phyloP scores from a whole-genome alignment of 2,329 filamentous ascomycete species.

The Xylaria multiplex region DNA sequence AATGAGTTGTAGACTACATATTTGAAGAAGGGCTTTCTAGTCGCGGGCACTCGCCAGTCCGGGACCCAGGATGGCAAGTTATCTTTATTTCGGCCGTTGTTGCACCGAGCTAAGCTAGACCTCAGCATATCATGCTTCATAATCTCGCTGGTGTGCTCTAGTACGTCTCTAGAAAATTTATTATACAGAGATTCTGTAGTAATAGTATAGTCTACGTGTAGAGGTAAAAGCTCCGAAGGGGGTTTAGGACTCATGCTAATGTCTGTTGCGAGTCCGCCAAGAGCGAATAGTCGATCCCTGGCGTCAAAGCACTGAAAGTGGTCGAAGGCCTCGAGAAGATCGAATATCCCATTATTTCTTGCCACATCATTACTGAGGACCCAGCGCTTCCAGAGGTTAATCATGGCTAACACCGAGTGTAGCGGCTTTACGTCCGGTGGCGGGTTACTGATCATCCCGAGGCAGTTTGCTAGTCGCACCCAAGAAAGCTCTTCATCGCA shows the following conservation, averaged over 20 bases:
- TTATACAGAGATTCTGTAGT: slow-evolving; percentile 12
- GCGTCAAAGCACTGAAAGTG: slow-evolving; percentile 18
- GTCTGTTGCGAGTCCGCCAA: slow-evolving; percentile 23
- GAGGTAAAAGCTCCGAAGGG: neutral
- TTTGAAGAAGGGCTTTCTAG: slow-evolving; percentile 8
- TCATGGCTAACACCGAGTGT: slow-evolving; percentile 8
- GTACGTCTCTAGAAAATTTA: neutral
- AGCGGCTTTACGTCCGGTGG: neutral
- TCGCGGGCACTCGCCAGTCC: slow-evolving; percentile 9
- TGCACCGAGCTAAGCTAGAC: slow-evolving; percentile 8
- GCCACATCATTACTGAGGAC: slow-evolving; percentile 2
- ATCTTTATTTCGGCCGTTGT: neutral
- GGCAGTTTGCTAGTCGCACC: slow-evolving; percentile 18
- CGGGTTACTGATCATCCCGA: slow-evolving; percentile 13
- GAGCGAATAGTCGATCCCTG: slow-evolving; percentile 22
- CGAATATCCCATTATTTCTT: slow-evolving; percentile 18
- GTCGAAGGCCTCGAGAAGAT: slow-evolving; percentile 27
- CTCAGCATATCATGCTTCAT: slow-evolving; percentile 13
- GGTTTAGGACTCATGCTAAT: neutral
- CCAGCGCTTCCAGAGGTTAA: slow-evolving; percentile 21
- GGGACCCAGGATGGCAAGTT: slow-evolving; percentile 12
- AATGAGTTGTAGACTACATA: slow-evolving; percentile 10
- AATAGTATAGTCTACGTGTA: slow-evolving; percentile 10
- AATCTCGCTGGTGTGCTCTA: neutral
- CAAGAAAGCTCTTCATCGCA: slow-evolving; percentile 19